Base-by-base conservation (phyloP, 1,139 yeast genomes). In the Hanseniaspora sp. region DNA sequence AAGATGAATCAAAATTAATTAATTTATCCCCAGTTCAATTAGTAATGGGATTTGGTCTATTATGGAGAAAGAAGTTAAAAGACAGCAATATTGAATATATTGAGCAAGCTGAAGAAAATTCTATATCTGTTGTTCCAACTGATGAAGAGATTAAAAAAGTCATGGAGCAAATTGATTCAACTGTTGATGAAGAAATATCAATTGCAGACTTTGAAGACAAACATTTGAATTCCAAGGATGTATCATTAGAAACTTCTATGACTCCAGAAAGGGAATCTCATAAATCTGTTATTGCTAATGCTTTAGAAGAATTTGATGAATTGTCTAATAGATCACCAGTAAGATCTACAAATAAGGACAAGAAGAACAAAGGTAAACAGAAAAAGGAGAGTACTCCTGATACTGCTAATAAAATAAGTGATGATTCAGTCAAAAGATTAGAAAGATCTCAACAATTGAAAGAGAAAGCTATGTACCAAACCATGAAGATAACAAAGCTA, bases 11-110 rank as follows among this genome's bases (percentile, higher is more conserved):
- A 55, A 73, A 74, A 44, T 83, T 82, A 64, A 78, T 75, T 30
- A 78, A 71, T 59, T 71, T 90, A 62, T 95, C 95, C 0, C 95
- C 96, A 1, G 76, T 82, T 15, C 95, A 83, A 61, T 68, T 88
- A 61, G 90, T 82, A 0, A 84, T 92, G 95, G 98, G 98, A 0
- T 74, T 88, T 59, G 96, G 86, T 0, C 76, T 92, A 57, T 66
- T 86, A 57, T 86, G 94, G 83, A 71, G 83, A 54, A 78, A 82
- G 5, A 67, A 65, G 52, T 62, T 64, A 8, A 63, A 63, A 43
- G 61, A 59, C 12, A 57, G 55, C 29, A 64, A 61, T n/a, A 56
- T 58, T 28, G 59, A 56, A 9, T 55, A 55, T 5, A 55, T 54
- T 15, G 60, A 54, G 11, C 60, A 58, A 12, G 57, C 55, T 40